Conservation (phyloP, 768 basidiomycete species). For the Lactarius psammicola region DNA sequence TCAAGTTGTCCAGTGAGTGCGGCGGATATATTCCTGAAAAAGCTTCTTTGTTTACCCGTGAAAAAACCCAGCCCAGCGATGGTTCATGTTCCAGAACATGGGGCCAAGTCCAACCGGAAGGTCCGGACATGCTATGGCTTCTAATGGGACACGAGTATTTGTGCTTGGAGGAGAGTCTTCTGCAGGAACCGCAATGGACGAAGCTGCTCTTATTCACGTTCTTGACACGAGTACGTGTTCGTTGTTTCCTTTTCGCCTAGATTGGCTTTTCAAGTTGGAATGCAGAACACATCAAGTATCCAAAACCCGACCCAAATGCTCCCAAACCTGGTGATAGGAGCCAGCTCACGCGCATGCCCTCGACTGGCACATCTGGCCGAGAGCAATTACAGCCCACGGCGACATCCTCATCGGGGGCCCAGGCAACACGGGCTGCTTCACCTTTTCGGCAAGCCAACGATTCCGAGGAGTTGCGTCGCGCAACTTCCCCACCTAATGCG, state of each 20-base stretch:
- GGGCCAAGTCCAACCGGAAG: conserved; percentile 90
- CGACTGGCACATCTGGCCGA: conserved; percentile 34
- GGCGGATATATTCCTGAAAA: not conserved
- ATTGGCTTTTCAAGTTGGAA: not conserved
- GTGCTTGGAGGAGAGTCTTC: conserved; percentile 95
- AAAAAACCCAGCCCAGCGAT: conserved; percentile 72
- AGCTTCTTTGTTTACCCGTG: not conserved
- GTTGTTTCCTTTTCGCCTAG: not conserved
- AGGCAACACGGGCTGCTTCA: conserved; percentile 60
- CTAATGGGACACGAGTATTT: conserved; percentile 82
- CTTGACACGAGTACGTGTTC: conserved; percentile 85
- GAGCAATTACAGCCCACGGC: conserved; percentile 24
- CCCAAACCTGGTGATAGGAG: conserved; percentile 38
- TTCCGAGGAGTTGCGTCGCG: conserved; percentile 58
- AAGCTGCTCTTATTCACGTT: conserved; percentile 80
- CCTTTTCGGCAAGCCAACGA: conserved; percentile 51
- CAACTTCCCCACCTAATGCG: conserved; percentile 58
- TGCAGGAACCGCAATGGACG: conserved; percentile 67
- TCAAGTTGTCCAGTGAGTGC: conserved; percentile 91
- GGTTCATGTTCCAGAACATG: conserved; percentile 99
- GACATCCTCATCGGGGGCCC: conserved; percentile 31
- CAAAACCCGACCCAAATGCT: conserved; percentile 51
- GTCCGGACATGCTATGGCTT: conserved; percentile 98
- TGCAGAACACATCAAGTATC: conserved; percentile 91
- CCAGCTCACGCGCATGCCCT: conserved; percentile 46